These are phyloP conservation scores for Avena eriantha DNA, from an alignment of 176 grass and related monocot genomes.

Conservation along the genomic window DNA sequence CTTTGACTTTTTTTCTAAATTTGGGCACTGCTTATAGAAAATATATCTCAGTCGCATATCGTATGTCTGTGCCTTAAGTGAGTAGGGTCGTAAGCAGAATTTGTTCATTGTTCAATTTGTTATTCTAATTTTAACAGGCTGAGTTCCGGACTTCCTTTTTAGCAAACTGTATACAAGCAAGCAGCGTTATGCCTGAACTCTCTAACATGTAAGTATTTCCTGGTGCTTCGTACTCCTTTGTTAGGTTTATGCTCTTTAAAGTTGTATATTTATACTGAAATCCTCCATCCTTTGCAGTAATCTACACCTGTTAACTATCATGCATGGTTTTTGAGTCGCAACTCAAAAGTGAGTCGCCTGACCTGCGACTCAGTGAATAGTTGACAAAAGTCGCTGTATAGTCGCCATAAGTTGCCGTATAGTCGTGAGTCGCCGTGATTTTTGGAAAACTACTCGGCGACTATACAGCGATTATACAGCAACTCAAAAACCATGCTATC, in stretches of 20 bases:
- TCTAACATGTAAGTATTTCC: constrained; percentile 74
- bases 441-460: too few species aligned
- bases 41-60: neutral
- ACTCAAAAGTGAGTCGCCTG: too few species aligned
- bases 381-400: too few species aligned
- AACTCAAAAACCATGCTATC: neutral
- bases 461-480: too few species aligned
- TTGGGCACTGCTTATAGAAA: neutral
- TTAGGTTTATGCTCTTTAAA: neutral
- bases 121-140: constrained; percentile 64
- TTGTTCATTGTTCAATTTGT: constrained; percentile 16
- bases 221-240: constrained; percentile 1
- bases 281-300: neutral
- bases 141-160: constrained; percentile 88
- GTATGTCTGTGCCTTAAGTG: neutral
- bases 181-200: constrained; percentile 85
- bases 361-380: too few species aligned
- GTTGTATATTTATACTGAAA: neutral
- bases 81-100: constrained; percentile 32
- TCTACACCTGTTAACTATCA: neutral
- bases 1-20: neutral
- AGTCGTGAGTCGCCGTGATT: too few species aligned
- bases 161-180: constrained; percentile 71
- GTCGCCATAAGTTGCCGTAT: too few species aligned
- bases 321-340: neutral